Evolutionary conservation across 2,329 filamentous ascomycete species (phyloP).

Genomic region (Zasmidium angulare): DNA sequence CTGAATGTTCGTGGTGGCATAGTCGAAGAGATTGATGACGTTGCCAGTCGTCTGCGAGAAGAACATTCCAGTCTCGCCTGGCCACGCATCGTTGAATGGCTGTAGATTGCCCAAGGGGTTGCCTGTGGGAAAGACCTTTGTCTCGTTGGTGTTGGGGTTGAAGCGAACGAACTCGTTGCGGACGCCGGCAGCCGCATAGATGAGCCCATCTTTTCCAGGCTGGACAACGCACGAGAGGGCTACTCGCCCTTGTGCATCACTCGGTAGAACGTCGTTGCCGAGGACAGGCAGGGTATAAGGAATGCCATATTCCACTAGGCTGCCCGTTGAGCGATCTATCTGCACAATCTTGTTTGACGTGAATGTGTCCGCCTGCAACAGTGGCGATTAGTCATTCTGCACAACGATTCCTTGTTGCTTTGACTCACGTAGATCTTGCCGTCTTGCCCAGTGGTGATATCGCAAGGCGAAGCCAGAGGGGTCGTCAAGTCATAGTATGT

Average conservation of each 20-base stretch:
- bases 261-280: slow-evolving; percentile 18
- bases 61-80: slow-evolving; percentile 24
- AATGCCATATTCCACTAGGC: slow-evolving; percentile 22
- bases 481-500: slow-evolving; percentile 20
- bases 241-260: slow-evolving; percentile 15
- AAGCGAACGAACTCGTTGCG: slow-evolving; percentile 24
- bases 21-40: slow-evolving; percentile 24
- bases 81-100: slow-evolving; percentile 27
- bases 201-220: slow-evolving; percentile 23
- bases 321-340: slow-evolving; percentile 16
- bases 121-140: slow-evolving; percentile 19
- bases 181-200: slow-evolving; percentile 23
- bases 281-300: slow-evolving; percentile 22
- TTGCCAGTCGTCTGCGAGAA: slow-evolving; percentile 25
- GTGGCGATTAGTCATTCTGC: too few relatives aligned
- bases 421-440: slow-evolving; percentile 21
- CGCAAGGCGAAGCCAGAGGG: slow-evolving; percentile 19
- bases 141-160: slow-evolving; percentile 17
- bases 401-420: not conserved
- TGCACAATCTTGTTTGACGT: slow-evolving; percentile 27
- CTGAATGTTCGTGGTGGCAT: slow-evolving; percentile 20
- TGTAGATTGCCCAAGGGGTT: slow-evolving; percentile 24
- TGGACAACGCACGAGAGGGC: slow-evolving; percentile 23
- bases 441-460: slow-evolving; percentile 20
- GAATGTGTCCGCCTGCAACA: slow-evolving; percentile 23